A percentile compares a stretch with the other conserved stretches of the same genome.
phyloP scores from a whole-genome alignment of 768 basidiomycete genomes.

The Boletus fagicola region DNA sequence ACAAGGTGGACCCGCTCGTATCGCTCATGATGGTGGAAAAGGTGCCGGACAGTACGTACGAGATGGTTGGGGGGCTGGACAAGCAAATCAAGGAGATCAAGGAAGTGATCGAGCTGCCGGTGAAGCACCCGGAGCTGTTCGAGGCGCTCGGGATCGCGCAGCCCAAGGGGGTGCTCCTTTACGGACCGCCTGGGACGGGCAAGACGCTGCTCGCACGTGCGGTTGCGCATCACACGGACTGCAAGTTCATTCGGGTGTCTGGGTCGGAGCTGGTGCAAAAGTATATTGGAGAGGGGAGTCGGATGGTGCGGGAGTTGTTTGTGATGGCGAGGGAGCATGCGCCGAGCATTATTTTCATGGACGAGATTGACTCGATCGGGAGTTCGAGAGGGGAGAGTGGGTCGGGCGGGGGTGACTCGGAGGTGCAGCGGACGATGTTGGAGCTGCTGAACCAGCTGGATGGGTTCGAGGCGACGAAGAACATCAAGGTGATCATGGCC shows the following conservation, averaged over 20 bases:
- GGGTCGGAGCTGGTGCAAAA: slow-evolving; percentile 96
- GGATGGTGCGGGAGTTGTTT: slow-evolving; percentile 97
- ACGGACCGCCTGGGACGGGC: slow-evolving; percentile 95
- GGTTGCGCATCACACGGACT: slow-evolving; percentile 96
- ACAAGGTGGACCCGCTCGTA: slow-evolving; percentile 97
- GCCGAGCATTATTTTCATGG: slow-evolving; percentile 99
- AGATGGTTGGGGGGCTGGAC: slow-evolving; percentile 99
- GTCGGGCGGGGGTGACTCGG: slow-evolving; percentile 79
- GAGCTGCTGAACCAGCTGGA: slow-evolving; percentile 87
- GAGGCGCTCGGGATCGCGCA: slow-evolving; percentile 96
- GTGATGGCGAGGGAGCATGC: slow-evolving; percentile 98
- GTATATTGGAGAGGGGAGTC: slow-evolving; percentile 94
- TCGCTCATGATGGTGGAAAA: slow-evolving; percentile 99
- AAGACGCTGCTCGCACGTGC: slow-evolving; percentile 95
- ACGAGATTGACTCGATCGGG: slow-evolving; percentile 98
- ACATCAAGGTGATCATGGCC: slow-evolving; percentile 92
- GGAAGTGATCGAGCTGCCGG: slow-evolving; percentile 96
- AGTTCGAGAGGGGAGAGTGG: slow-evolving; percentile 83
- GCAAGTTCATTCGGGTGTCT: slow-evolving; percentile 94
- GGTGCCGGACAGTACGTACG: slow-evolving; percentile 98
- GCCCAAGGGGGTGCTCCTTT: slow-evolving; percentile 93
- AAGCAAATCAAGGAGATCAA: slow-evolving; percentile 99
- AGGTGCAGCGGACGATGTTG: slow-evolving; percentile 89
- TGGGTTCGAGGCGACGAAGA: slow-evolving; percentile 81
- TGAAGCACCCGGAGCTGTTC: slow-evolving; percentile 97